A percentile compares a stretch with the other conserved stretches of the same genome.
Conservation (phyloP, 768 basidiomycete genomes). For the Suillus subluteus region DNA sequence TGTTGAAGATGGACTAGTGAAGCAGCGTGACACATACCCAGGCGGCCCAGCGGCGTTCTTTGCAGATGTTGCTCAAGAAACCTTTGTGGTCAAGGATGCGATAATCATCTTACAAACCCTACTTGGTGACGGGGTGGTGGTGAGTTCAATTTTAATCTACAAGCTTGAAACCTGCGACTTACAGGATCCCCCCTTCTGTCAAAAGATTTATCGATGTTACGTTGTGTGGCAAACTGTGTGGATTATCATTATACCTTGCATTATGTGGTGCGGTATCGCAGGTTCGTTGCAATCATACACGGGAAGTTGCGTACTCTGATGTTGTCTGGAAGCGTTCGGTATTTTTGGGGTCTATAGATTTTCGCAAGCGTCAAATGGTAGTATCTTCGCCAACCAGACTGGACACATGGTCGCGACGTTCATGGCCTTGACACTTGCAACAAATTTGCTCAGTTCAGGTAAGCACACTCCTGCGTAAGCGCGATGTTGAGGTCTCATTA, state of each 20-base stretch:
- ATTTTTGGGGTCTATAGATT: neutral
- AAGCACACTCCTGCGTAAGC: neutral
- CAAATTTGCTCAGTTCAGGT: slow-evolving; percentile 1
- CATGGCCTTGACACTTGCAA: neutral
- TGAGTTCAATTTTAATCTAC: slow-evolving; percentile 3
- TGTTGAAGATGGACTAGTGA: slow-evolving; percentile 23
- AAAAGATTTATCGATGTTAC: slow-evolving; percentile 17
- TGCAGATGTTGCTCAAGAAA: slow-evolving; percentile 20
- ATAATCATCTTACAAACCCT: slow-evolving; percentile 19
- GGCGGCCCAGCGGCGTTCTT: slow-evolving; percentile 29
- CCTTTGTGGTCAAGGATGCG: slow-evolving; percentile 27
- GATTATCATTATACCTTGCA: slow-evolving; percentile 13
- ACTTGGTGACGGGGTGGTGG: slow-evolving; percentile 13
- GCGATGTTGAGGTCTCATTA: neutral
- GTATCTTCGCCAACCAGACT: neutral
- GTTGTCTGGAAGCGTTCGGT: neutral
- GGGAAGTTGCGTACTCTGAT: neutral
- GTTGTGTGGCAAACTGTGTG: slow-evolving; percentile 18
- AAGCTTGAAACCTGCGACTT: neutral
- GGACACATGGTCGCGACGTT: neutral
- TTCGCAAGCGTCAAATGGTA: neutral
- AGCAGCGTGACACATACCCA: slow-evolving; percentile 20
- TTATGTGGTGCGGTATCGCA: slow-evolving; percentile 12
- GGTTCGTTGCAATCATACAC: slow-evolving; percentile 7
- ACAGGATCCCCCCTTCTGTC: neutral